phyloP scores from a whole-genome alignment of 169 alveolate genomes.

The Eimeria sp. region DNA sequence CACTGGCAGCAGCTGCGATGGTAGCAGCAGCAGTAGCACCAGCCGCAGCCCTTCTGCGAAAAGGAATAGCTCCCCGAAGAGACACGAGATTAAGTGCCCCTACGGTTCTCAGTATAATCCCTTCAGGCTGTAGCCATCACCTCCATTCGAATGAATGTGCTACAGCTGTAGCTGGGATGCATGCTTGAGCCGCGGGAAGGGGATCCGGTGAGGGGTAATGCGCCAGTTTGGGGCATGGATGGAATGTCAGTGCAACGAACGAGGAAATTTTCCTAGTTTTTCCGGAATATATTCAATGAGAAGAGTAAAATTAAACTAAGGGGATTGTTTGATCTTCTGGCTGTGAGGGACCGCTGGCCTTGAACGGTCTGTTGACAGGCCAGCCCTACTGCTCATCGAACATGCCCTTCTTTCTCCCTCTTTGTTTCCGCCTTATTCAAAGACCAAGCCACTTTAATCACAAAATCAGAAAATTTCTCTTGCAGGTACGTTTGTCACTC shows the following conservation, averaged over 20 bases:
- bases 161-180: background rate
- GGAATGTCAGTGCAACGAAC: background rate
- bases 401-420: background rate
- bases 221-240: background rate
- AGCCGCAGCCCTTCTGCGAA: background rate
- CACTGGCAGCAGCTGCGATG: background rate
- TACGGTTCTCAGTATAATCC: background rate
- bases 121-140: background rate
- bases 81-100: background rate
- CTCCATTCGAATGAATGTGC: background rate
- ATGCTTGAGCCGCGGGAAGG: background rate
- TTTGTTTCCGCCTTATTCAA: background rate
- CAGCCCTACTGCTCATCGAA: background rate
- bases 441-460: background rate
- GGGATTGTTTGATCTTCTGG: background rate
- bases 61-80: background rate
- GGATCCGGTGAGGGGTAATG: background rate
- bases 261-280: background rate
- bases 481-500: background rate
- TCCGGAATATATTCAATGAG: background rate
- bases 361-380: slow-evolving; percentile 2
- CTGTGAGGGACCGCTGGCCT: background rate
- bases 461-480: background rate
- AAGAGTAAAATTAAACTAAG: background rate
- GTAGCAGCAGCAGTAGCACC: slow-evolving; percentile 9